Conservation (phyloP, 345 rosid genomes). For the Ailanthus altissimus region DNA sequence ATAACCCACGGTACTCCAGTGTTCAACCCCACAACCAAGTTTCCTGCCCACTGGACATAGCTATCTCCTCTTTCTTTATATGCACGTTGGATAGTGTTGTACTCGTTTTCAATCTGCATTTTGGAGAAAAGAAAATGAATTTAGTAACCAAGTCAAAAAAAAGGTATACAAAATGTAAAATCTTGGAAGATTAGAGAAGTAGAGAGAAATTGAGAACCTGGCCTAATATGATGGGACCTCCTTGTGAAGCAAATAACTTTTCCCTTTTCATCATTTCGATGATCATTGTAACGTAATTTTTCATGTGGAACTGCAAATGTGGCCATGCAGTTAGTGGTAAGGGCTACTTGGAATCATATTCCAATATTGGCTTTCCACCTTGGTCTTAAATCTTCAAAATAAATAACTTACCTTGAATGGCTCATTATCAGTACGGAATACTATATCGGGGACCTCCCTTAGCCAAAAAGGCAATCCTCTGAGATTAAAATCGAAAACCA, state of each 20-base stretch:
- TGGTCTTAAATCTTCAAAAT: not conserved
- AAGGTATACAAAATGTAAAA: not conserved
- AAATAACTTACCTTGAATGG: slow-evolving; percentile 71
- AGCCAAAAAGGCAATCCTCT: slow-evolving; percentile 96
- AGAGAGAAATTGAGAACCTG: slow-evolving; percentile 41
- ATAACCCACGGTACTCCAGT: slow-evolving; percentile 91
- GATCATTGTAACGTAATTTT: slow-evolving; percentile 49
- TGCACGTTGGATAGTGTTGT: slow-evolving; percentile 66
- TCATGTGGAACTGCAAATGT: slow-evolving; percentile 52
- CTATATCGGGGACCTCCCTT: slow-evolving; percentile 66
- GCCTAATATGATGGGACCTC: slow-evolving; percentile 74
- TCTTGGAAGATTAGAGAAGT: not conserved
- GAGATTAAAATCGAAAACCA: slow-evolving; percentile 3
- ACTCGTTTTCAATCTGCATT: slow-evolving; percentile 89
- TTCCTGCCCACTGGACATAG: slow-evolving; percentile 78
- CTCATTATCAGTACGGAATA: slow-evolving; percentile 69
- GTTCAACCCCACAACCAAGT: slow-evolving; percentile 50
- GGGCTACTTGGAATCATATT: not conserved
- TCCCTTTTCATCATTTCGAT: slow-evolving; percentile 43
- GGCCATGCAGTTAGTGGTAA: not conserved
- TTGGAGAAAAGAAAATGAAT: not conserved
- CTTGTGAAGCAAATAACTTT: slow-evolving; percentile 69
- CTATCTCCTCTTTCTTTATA: slow-evolving; percentile 56
- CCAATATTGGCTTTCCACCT: not conserved
- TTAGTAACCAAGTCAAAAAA: not conserved